Base-by-base conservation (phyloP, 306 rosid species). In the Adenanthera pavonina region DNA sequence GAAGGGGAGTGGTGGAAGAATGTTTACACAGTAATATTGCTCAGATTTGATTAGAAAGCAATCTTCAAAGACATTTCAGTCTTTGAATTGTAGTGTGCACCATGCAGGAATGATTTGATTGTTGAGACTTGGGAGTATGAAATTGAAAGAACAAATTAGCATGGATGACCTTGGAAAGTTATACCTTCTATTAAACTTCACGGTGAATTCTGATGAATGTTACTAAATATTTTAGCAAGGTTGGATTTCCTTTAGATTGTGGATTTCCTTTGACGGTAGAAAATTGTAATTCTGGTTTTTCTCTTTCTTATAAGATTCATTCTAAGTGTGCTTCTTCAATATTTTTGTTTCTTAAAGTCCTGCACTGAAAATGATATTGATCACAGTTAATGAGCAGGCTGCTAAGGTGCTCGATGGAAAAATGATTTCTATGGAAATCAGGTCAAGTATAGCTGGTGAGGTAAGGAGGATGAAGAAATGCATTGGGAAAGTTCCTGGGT, bases 401-500 rank as follows among this genome's bases (percentile, higher is more conserved):
- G 84, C 95, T 70, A 81, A 53, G 47, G 87, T 92, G 30, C 85
- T 94, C 77, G 92, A 92, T 82, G 97, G 98, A 78, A 90, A 89
- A 81, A 77, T 66, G 74, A 88, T 90, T 35, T 89, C 97, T 3
- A 88, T 78, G 68, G 90, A 90, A 82, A 95, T 95, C 79, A 89
- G 78, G 74, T 83, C 90, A 38, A 85, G 84, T 82, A 87, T 95
- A 72, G 92, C 91, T 73, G 48, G 74, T 87, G 89, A 95, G 90
- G 97, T 95, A 73, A 88, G 80, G 65, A 84, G 88, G 87, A 95
- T 95, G 98, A 87, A 92, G 86, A 86, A 84, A 61, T 36, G 83
- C 85, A 77, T 85, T 33, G 92, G 97, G 65, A 75, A 80, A 81
- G 94, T 90, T 80, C 98, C 98, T 72, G 97, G 98, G 69, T 89